Evolutionary conservation across 495 filamentous ascomycete genomes (phyloP).

Genomic region (Pyrenopolyporus hunteri): DNA sequence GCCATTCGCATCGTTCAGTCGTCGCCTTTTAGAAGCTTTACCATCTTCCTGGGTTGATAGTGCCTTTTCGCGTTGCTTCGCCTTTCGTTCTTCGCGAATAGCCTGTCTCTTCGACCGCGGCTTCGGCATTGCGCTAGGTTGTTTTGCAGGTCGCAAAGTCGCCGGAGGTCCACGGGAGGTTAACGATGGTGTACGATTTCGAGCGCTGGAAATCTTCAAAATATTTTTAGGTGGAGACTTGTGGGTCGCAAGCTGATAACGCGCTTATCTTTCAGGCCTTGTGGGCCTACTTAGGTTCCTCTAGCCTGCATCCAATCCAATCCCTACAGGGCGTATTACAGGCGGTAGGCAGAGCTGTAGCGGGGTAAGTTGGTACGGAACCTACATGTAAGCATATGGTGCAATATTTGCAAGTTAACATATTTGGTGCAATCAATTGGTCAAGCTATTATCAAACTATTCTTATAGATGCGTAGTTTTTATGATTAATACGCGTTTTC

Average conservation of each 20-base stretch:
- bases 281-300: no score
- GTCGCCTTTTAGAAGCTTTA: conserved; percentile 47
- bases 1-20: conserved; percentile 37
- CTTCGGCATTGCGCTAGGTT: conserved; percentile 34
- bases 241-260: conserved; percentile 16
- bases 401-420: no score
- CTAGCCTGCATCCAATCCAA: no score
- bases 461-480: no score
- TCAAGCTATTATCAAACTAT: no score
- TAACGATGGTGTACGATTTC: background rate
- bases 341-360: no score
- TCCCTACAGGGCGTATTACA: no score
- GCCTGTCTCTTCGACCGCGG: conserved; percentile 51
- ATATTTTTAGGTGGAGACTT: conserved; percentile 12
- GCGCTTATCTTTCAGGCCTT: conserved; percentile 31
- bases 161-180: no score
- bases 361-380: no score
- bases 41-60: conserved; percentile 40
- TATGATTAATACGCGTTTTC: no score
- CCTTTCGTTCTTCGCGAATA: conserved; percentile 53
- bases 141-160: background rate
- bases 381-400: no score
- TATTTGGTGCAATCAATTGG: no score
- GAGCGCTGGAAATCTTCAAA: background rate
- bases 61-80: conserved; percentile 47